phyloP scores from a whole-genome alignment of 768 basidiomycete species.

The Scleroderma bovista region DNA sequence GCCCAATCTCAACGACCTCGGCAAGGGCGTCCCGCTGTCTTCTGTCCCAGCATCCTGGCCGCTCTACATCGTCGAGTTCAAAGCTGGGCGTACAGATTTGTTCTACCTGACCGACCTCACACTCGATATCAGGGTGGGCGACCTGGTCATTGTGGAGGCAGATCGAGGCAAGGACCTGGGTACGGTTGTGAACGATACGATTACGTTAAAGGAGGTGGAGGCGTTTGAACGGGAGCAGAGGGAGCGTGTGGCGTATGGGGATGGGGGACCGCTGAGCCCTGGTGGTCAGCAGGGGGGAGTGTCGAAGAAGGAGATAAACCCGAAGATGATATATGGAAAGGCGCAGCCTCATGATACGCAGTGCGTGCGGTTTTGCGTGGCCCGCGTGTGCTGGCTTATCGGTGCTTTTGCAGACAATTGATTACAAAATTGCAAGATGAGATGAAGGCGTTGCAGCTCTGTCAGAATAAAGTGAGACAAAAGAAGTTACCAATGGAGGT shows the following conservation, averaged over 20 bases:
- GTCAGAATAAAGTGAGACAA: no score
- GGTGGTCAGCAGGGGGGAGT: slow-evolving; percentile 34
- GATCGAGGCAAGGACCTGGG: slow-evolving; percentile 93
- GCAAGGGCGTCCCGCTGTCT: slow-evolving; percentile 84
- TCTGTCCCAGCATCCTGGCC: slow-evolving; percentile 79
- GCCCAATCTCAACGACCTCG: slow-evolving; percentile 51
- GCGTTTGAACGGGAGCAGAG: no score
- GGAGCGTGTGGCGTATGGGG: no score
- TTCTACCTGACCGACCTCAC: slow-evolving; percentile 80
- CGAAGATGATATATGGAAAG: no score
- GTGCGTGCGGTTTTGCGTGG: no score
- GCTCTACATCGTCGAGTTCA: slow-evolving; percentile 95
- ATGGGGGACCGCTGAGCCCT: slow-evolving; percentile 46
- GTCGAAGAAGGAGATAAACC: slow-evolving; percentile 91
- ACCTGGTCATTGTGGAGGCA: slow-evolving; percentile 94
- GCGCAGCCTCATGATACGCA: no score
- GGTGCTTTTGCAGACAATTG: slow-evolving; percentile 49
- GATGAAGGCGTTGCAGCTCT: no score
- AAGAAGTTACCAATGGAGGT: no score
- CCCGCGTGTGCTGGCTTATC: slow-evolving; percentile 9
- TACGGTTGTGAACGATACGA: slow-evolving; percentile 83
- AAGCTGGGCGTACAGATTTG: slow-evolving; percentile 91
- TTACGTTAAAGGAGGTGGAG: no score
- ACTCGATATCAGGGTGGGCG: slow-evolving; percentile 70
- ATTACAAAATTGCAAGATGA: no score